Evolutionary conservation across 176 grass and related monocot species (phyloP).

Genomic region (Canna indica): DNA sequence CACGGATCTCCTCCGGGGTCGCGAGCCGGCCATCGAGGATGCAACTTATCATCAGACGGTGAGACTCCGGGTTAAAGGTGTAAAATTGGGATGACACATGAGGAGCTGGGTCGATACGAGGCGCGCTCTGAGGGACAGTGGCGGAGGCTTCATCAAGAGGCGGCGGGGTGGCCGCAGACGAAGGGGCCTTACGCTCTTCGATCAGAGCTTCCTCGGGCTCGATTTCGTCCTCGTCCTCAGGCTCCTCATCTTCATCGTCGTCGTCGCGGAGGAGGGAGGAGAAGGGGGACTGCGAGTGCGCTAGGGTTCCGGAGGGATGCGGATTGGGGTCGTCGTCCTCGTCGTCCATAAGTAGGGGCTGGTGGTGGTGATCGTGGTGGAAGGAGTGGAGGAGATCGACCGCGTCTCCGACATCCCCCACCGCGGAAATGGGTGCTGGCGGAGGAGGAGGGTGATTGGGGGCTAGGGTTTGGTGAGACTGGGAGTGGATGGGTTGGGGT

Average conservation of each 20-base stretch:
- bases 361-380: constrained; percentile 35
- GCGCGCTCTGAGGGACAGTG: constrained; percentile 20
- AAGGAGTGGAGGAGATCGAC: constrained; percentile 5
- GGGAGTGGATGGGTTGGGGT: constrained; percentile 40
- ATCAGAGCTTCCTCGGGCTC: constrained; percentile 20
- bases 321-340: constrained; percentile 53
- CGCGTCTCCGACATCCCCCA: background rate
- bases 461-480: constrained; percentile 37
- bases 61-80: constrained; percentile 72
- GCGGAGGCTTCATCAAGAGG: constrained; percentile 1
- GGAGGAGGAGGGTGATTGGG: constrained; percentile 5
- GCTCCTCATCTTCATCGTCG: constrained; percentile 19
- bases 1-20: constrained; percentile 60
- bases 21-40: constrained; percentile 60
- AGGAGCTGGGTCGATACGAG: constrained; percentile 54
- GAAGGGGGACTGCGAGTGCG: constrained; percentile 23
- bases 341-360: constrained; percentile 38
- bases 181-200: constrained; percentile 6
- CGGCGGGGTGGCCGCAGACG: constrained; percentile 15
- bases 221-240: constrained; percentile 11
- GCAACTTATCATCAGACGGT: constrained; percentile 81
- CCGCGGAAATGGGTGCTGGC: background rate
- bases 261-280: constrained; percentile 27
- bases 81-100: constrained; percentile 98
- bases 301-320: constrained; percentile 38